Base-by-base conservation (phyloP, 768 basidiomycete species). In the Mycena sanguinolenta region DNA sequence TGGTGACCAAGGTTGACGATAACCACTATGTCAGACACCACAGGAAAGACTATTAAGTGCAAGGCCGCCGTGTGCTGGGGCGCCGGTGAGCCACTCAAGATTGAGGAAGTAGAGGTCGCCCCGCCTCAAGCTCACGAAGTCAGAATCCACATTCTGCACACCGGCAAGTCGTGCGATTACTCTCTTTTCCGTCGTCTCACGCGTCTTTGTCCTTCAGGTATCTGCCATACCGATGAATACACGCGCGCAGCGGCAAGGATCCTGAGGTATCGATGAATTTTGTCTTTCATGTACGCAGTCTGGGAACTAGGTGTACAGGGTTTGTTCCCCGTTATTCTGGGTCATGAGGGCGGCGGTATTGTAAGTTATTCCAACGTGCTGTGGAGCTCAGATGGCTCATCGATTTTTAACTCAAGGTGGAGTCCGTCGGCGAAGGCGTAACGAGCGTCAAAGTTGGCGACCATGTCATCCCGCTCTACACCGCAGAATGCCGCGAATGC, bases 181-280 rank as follows among this genome's bases (percentile, higher is more conserved):
- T 52, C 16, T 38, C 10, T 63, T 61, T 54, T 32, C 67, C 27
- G 50, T 38, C 61, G 32, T 67, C 71, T 49, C 72, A 74, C 46
- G 49, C 71, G 30, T 50, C 44, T 55, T 60, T 52, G 53, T 38
- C 28, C 58, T 46, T 32, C 67, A 94, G 93, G 93, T 70, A 93
- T 99, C 79, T 99, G 98, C 83, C 97, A 99, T 82, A 98, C 97
- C 77, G 97, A 99, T 77, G 96, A 97, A 78, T 99, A 97, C 84
- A 97, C 96, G 70, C 96, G 70, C 92, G 96, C 78, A 96, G 95
- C 79, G 96, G 97, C 65, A 93, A 93, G 81, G 97, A 99, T 80
- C 91, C 96, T 50, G 98, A 99, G 89, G 97, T 93, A 79, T 46
- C 44, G 44, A 60, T 60, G 19, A 23, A 62, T 77, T 71, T 70